These are phyloP conservation scores for Hemerocallis citrina DNA, from an alignment of 106 monocot genomes.

Conservation along the genomic window DNA sequence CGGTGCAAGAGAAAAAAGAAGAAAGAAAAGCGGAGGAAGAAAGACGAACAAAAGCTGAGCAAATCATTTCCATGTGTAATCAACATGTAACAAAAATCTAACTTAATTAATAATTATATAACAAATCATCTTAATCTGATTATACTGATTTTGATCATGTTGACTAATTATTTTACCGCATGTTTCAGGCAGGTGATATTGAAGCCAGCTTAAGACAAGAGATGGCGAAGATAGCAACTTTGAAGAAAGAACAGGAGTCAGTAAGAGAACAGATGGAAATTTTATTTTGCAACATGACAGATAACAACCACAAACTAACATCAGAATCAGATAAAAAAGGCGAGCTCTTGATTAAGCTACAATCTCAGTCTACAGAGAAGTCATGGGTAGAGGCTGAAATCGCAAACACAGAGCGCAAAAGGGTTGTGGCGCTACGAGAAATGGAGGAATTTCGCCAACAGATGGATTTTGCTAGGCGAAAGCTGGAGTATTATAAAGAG, in stretches of 20 bases:
- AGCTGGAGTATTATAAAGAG: not conserved
- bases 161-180: not conserved
- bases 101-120: too few relatives aligned
- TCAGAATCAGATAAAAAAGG: not conserved
- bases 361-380: not conserved
- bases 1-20: not conserved
- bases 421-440: not conserved
- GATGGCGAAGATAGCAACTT: not conserved
- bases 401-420: not conserved
- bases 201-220: constrained; percentile 2
- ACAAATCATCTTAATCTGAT: too few relatives aligned
- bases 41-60: constrained; percentile 2
- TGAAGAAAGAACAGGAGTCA: constrained; percentile 4
- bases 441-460: not conserved
- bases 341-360: not conserved
- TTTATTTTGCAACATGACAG: not conserved
- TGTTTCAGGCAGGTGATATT: not conserved
- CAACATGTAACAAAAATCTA: constrained; percentile 1
- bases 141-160: too few relatives aligned
- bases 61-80: not conserved
- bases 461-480: not conserved
- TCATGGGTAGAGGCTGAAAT: not conserved
- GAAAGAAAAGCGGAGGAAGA: not conserved
- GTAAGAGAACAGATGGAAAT: not conserved
- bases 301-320: not conserved